A percentile compares a stretch with the other conserved stretches of the same genome.
Evolutionary conservation across 495 filamentous ascomycete species (phyloP).

Genomic region (Aspergillus affinis): DNA sequence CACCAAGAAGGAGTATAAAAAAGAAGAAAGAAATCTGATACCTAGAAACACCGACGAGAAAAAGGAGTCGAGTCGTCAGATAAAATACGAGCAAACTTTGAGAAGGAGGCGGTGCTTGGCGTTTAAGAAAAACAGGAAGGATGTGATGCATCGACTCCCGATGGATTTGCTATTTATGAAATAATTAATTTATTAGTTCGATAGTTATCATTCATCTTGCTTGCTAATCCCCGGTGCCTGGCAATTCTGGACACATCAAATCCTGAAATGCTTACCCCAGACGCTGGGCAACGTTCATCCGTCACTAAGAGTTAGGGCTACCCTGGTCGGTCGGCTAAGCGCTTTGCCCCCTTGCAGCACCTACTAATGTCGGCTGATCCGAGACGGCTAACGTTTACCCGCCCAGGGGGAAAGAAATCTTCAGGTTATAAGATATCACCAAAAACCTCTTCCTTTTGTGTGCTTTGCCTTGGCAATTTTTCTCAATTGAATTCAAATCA

Average conservation of each 20-base stretch:
- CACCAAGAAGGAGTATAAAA: not conserved
- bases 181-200: too few relatives aligned
- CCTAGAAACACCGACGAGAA: not conserved
- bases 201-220: too few relatives aligned
- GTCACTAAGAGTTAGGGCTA: not conserved
- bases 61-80: not conserved
- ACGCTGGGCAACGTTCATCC: not conserved
- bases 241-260: too few relatives aligned
- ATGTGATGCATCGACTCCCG: not conserved
- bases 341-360: constrained; percentile 10
- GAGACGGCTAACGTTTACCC: not conserved
- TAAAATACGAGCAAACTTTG: not conserved
- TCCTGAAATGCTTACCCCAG: too few relatives aligned
- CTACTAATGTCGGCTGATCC: too few relatives aligned
- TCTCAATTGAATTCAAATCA: too few relatives aligned
- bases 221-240: too few relatives aligned
- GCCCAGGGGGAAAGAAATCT: constrained; percentile 1
- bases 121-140: not conserved
- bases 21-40: not conserved
- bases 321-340: constrained; percentile 8
- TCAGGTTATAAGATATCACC: not conserved
- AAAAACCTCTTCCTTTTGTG: too few relatives aligned
- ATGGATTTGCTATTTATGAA: not conserved
- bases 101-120: not conserved
- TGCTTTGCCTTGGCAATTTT: too few relatives aligned